A percentile compares a stretch with the other conserved stretches of the same genome.
Evolutionary conservation across 23 red algal species (phyloP).

Genomic region (Gracilaria gracilis): DNA sequence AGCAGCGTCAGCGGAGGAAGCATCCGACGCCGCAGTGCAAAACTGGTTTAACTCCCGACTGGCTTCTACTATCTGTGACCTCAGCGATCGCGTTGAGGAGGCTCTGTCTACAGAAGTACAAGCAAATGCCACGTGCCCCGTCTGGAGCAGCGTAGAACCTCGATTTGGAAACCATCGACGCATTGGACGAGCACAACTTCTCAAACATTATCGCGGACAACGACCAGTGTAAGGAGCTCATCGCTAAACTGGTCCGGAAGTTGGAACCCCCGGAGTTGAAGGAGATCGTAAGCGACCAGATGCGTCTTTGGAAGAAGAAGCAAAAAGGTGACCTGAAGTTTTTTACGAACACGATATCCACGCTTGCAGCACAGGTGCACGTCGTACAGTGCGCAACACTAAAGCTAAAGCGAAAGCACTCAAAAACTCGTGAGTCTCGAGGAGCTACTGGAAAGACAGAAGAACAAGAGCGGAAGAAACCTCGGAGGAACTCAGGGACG

Average conservation of each 20-base stretch:
- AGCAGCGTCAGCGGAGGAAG: no score
- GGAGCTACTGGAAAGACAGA: no score
- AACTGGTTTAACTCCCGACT: no score
- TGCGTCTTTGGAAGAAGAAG: background rate
- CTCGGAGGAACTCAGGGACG: no score
- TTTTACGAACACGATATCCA: conserved; percentile 4
- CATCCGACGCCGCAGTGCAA: no score
- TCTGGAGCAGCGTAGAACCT: conserved; percentile 19
- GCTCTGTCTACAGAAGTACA: conserved; percentile 12
- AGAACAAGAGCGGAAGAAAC: no score
- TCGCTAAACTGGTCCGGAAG: conserved; percentile 19
- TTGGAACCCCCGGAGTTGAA: conserved; percentile 1
- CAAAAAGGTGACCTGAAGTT: conserved; percentile 24
- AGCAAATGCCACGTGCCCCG: background rate
- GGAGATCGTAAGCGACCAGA: background rate
- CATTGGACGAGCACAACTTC: conserved; percentile 41
- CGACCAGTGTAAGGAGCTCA: conserved; percentile 18
- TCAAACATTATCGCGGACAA: background rate
- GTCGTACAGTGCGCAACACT: no score
- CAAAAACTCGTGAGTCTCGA: no score
- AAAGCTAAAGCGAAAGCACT: no score
- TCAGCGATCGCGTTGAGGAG: no score
- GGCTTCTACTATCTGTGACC: no score
- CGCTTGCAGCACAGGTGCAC: background rate
- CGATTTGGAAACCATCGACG: conserved; percentile 1